Evolutionary conservation across 768 basidiomycete species (phyloP).

Genomic region (Kwoniella europaea): DNA sequence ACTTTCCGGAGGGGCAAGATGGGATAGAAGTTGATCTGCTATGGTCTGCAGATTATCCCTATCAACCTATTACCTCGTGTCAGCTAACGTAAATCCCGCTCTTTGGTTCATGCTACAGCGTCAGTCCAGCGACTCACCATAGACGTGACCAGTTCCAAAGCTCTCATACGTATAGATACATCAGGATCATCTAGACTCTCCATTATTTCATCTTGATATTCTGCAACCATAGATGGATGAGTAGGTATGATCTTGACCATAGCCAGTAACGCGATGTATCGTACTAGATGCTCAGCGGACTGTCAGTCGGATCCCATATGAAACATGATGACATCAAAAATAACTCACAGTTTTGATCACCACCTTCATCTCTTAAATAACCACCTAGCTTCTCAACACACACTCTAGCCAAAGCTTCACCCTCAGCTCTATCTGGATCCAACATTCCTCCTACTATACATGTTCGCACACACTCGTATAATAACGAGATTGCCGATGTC

Average conservation of each 20-base stretch:
- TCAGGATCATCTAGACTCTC: slow-evolving; percentile 89
- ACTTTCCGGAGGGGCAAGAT: slow-evolving; percentile 70
- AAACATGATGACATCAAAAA: background rate
- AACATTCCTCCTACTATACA: slow-evolving; percentile 98
- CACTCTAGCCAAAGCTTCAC: slow-evolving; percentile 76
- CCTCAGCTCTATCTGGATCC: slow-evolving; percentile 65
- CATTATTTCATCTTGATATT: slow-evolving; percentile 89
- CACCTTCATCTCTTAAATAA: slow-evolving; percentile 77
- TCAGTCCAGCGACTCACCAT: slow-evolving; percentile 67
- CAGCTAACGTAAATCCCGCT: background rate
- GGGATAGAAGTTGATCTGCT: slow-evolving; percentile 84
- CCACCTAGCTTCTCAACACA: slow-evolving; percentile 92
- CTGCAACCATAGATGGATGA: slow-evolving; percentile 84
- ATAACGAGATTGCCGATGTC: slow-evolving; percentile 89
- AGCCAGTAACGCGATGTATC: slow-evolving; percentile 93
- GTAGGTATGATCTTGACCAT: slow-evolving; percentile 94
- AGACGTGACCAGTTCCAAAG: slow-evolving; percentile 87
- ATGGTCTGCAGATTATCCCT: slow-evolving; percentile 83
- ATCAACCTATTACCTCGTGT: slow-evolving; percentile 67
- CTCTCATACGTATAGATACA: slow-evolving; percentile 93
- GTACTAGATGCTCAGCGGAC: slow-evolving; percentile 65
- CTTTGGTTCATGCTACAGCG: too few species aligned
- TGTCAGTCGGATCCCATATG: background rate
- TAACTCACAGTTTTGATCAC: slow-evolving; percentile 86
- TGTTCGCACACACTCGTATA: slow-evolving; percentile 98